Conservation (phyloP, 805 yeast species). For the Wickerhamiella azymoides region DNA sequence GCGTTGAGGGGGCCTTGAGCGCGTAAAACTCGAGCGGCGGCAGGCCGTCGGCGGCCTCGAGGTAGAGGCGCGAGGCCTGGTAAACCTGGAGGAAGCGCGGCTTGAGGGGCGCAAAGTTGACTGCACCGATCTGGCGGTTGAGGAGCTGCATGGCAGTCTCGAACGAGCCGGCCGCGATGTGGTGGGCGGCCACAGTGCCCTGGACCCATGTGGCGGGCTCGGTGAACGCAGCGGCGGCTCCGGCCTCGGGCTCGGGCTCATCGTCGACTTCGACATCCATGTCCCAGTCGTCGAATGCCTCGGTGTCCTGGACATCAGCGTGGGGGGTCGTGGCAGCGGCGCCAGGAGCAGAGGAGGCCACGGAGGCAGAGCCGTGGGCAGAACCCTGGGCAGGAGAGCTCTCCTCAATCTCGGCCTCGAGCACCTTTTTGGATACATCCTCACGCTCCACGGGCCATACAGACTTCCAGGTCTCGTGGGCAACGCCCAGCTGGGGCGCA, state of each 20-base stretch:
- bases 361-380: too few species aligned
- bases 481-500: slow-evolving; percentile 34
- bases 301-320: slow-evolving; percentile 31
- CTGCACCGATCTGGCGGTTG: slow-evolving; percentile 78
- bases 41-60: slow-evolving; percentile 61
- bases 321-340: slow-evolving; percentile 29
- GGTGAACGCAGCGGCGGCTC: slow-evolving; percentile 25
- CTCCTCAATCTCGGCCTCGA: slow-evolving; percentile 28
- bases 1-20: slow-evolving; percentile 55
- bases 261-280: slow-evolving; percentile 45
- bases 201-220: slow-evolving; percentile 76
- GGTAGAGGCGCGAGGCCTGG: slow-evolving; percentile 59
- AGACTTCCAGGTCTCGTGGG: slow-evolving; percentile 29
- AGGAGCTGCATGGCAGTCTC: slow-evolving; percentile 90
- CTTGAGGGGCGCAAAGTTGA: slow-evolving; percentile 77
- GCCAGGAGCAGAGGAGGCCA: too few species aligned
- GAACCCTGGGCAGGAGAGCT: slow-evolving; percentile 27
- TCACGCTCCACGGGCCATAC: slow-evolving; percentile 74
- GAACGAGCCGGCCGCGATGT: slow-evolving; percentile 91
- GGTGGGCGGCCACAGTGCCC: slow-evolving; percentile 81
- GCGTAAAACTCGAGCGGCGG: slow-evolving; percentile 58
- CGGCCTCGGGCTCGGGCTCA: slow-evolving; percentile 35
- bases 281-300: slow-evolving; percentile 27
- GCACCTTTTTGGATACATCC: slow-evolving; percentile 21
- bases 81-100: slow-evolving; percentile 72